A percentile compares a stretch with the other conserved stretches of the same genome.
These are phyloP conservation scores for Colletotrichum simmondsii DNA, from an alignment of 2,329 filamentous ascomycete genomes.

Conservation along the genomic window DNA sequence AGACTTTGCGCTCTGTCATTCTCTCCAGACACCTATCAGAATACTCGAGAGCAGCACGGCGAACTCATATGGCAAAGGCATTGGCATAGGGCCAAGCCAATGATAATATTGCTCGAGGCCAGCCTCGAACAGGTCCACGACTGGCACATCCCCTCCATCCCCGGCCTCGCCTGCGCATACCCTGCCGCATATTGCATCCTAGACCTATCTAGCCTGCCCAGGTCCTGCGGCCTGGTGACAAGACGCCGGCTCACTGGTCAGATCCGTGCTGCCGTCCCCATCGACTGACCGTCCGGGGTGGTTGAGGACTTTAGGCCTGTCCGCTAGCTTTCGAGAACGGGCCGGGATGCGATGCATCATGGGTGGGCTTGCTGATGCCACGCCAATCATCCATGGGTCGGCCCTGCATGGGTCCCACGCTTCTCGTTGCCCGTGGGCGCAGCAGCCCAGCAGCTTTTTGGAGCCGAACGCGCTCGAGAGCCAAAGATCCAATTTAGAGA, in stretches of 20 bases:
- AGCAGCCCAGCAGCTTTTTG: background rate
- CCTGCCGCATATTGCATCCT: background rate
- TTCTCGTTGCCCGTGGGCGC: slow-evolving; percentile 11
- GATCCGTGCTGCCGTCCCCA: slow-evolving; percentile 20
- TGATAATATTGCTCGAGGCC: slow-evolving; percentile 13
- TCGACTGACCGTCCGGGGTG: slow-evolving; percentile 17
- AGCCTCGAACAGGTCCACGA: slow-evolving; percentile 23
- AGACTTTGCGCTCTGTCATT: background rate
- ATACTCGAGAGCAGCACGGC: background rate
- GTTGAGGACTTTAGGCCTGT: slow-evolving; percentile 1
- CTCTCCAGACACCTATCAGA: background rate
- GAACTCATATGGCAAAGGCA: slow-evolving; percentile 3
- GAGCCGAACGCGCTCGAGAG: slow-evolving; percentile 15
- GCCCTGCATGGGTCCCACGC: slow-evolving; percentile 11
- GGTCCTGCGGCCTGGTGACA: slow-evolving; percentile 9
- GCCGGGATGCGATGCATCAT: slow-evolving; percentile 15
- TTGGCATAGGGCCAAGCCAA: slow-evolving; percentile 28
- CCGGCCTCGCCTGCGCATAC: slow-evolving; percentile 15
- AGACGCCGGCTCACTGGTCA: slow-evolving; percentile 13
- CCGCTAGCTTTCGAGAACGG: slow-evolving; percentile 15
- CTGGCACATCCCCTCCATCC: background rate
- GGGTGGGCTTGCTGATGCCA: slow-evolving; percentile 20
- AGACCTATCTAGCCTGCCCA: slow-evolving; percentile 16
- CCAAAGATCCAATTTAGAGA: slow-evolving; percentile 5
- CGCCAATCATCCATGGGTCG: slow-evolving; percentile 25